Evolutionary conservation across 148 eudicot genomes (phyloP).

Genomic region (Fagopyrum esculentum): DNA sequence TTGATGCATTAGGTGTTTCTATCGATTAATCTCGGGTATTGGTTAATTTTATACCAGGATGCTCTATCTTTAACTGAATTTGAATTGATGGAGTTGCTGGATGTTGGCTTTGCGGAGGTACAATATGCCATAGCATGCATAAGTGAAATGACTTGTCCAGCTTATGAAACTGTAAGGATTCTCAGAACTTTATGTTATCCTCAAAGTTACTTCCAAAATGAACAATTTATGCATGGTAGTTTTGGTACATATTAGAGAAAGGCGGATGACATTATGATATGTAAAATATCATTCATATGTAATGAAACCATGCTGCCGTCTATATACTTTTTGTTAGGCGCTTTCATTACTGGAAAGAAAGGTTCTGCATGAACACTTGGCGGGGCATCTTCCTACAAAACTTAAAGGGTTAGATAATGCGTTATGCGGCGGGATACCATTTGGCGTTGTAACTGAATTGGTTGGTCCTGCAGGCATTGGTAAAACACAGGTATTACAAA

Average conservation of each 20-base stretch:
- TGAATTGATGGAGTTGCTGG: slow-evolving; percentile 85
- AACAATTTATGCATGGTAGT: neutral
- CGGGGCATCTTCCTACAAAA: slow-evolving; percentile 79
- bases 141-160: slow-evolving; percentile 63
- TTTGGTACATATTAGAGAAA: neutral
- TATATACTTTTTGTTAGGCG: slow-evolving; percentile 31
- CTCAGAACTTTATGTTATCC: neutral
- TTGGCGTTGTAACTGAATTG: slow-evolving; percentile 82
- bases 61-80: slow-evolving; percentile 75
- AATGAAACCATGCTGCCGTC: neutral
- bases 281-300: neutral
- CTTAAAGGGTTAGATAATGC: slow-evolving; percentile 72
- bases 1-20: neutral
- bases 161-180: slow-evolving; percentile 57
- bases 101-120: slow-evolving; percentile 61
- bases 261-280: neutral
- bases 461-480: slow-evolving; percentile 95
- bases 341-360: slow-evolving; percentile 54
- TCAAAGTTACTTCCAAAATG: neutral
- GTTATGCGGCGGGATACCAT: slow-evolving; percentile 85
- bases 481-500: slow-evolving; percentile 65
- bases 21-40: neutral
- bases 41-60: slow-evolving; percentile 39
- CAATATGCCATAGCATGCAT: slow-evolving; percentile 43
- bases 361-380: slow-evolving; percentile 42